Percentiles rank a stretch among this genome's conserved stretches.
Evolutionary conservation across 1,139 yeast genomes (phyloP).

Genomic region (Saccharomyces hybrid): DNA sequence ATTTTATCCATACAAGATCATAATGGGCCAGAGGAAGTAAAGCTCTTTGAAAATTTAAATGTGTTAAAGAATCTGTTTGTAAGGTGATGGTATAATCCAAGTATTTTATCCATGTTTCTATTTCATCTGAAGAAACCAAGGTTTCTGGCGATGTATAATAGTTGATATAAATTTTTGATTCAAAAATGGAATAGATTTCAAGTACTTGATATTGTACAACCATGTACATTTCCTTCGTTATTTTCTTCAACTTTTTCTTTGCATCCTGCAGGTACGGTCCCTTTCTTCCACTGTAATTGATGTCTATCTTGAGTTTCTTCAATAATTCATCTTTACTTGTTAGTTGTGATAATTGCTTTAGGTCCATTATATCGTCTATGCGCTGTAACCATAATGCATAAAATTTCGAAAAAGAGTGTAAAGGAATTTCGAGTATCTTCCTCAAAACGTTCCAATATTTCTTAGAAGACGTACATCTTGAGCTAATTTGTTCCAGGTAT

Average conservation of each 20-base stretch:
- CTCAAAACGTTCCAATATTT: constrained; percentile 45
- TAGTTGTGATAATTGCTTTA: constrained; percentile 27
- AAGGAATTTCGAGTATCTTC: constrained; percentile 59
- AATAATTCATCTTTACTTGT: constrained; percentile 25
- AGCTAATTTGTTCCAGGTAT: constrained; percentile 50
- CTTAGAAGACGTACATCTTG: constrained; percentile 33
- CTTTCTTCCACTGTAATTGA: constrained; percentile 18
- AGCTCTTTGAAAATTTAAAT: constrained; percentile 29
- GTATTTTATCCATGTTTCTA: constrained; percentile 25
- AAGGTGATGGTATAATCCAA: constrained; percentile 22
- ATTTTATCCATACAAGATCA: constrained; percentile 28
- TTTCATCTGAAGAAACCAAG: constrained; percentile 19
- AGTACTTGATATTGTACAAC: constrained; percentile 27
- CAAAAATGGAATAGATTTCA: constrained; percentile 27
- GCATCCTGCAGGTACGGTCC: constrained; percentile 27
- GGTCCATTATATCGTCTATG: constrained; percentile 30
- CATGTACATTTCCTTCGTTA: constrained; percentile 28
- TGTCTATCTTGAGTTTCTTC: constrained; percentile 30
- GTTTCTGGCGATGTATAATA: constrained; percentile 25
- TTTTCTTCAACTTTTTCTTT: constrained; percentile 24
- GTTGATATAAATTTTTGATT: constrained; percentile 22
- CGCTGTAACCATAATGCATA: constrained; percentile 40
- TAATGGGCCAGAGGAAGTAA: constrained; percentile 25
- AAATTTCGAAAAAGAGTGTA: constrained; percentile 65
- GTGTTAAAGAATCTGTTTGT: constrained; percentile 15